Conservation (phyloP, 2,329 filamentous ascomycete genomes). For the Arthroderma sp. region DNA sequence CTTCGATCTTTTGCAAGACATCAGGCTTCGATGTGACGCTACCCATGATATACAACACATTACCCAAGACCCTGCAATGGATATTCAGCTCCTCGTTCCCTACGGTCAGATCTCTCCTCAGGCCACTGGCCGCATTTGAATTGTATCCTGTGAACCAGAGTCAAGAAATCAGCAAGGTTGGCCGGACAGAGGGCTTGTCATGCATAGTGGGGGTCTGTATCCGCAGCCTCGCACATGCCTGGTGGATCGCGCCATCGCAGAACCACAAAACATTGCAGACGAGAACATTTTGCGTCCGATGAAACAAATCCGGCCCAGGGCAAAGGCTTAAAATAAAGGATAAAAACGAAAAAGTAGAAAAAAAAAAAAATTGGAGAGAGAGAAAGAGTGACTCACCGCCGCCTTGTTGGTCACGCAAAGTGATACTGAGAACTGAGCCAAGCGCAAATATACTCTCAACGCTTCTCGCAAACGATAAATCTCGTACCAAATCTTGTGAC, state of each 20-base stretch:
- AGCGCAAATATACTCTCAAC: constrained; percentile 59
- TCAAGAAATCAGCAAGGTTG: neutral
- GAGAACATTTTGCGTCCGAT: too few relatives aligned
- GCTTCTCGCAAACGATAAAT: constrained; percentile 42
- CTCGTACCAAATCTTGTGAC: constrained; percentile 46
- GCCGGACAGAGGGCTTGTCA: too few relatives aligned
- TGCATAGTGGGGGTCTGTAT: too few relatives aligned
- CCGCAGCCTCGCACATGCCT: too few relatives aligned
- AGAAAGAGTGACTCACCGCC: constrained; percentile 25
- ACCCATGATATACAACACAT: constrained; percentile 50
- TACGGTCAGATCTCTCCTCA: constrained; percentile 38
- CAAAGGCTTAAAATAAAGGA: neutral
- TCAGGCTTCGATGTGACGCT: constrained; percentile 38
- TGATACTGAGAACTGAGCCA: constrained; percentile 60
- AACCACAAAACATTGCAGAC: too few relatives aligned
- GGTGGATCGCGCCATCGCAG: too few relatives aligned
- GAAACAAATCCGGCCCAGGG: too few relatives aligned
- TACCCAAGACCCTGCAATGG: constrained; percentile 48
- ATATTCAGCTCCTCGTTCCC: constrained; percentile 32
- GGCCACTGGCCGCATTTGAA: constrained; percentile 40
- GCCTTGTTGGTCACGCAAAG: constrained; percentile 36
- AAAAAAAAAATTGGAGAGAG: neutral
- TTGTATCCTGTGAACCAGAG: constrained; percentile 36
- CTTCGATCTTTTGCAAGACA: constrained; percentile 30
- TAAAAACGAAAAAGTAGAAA: neutral